Conservation (phyloP, 1,139 yeast species). For the Yamadazyma taylorii region DNA sequence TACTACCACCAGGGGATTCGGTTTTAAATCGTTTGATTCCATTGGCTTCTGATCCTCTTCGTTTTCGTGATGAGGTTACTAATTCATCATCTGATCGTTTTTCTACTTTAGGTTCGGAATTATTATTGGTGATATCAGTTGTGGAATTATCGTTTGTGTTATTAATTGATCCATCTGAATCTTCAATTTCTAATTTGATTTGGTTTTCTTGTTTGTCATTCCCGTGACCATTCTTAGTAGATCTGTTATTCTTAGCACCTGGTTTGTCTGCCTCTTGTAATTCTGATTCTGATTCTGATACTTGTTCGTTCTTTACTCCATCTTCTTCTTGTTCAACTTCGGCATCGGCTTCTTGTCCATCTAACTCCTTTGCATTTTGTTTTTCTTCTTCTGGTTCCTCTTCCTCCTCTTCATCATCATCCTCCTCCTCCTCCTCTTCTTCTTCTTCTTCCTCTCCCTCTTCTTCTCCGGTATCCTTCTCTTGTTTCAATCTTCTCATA, state of each 20-base stretch:
- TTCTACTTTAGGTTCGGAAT: slow-evolving; percentile 8
- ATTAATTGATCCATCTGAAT: slow-evolving; percentile 1
- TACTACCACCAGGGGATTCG: slow-evolving; percentile 14
- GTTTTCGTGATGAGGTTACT: slow-evolving; percentile 10
- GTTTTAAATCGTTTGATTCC: slow-evolving; percentile 15
- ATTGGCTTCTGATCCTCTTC: slow-evolving; percentile 6
- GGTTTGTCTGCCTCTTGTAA: no score
- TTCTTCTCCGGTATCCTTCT: slow-evolving; percentile 18
- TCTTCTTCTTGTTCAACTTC: slow-evolving; percentile 13
- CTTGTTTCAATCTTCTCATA: slow-evolving; percentile 30
- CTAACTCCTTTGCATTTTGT: slow-evolving; percentile 16
- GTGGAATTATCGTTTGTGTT: slow-evolving; percentile 2
- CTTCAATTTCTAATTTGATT: slow-evolving; percentile 3
- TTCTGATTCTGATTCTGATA: not conserved
- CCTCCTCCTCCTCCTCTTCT: slow-evolving; percentile 29
- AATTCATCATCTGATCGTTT: slow-evolving; percentile 18
- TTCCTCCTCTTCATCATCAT: slow-evolving; percentile 25
- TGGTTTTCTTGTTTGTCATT: slow-evolving; percentile 4
- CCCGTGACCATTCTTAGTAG: slow-evolving; percentile 2
- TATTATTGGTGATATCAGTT: slow-evolving; percentile 4
- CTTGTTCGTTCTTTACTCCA: slow-evolving; percentile 13
- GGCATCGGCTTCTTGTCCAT: slow-evolving; percentile 15
- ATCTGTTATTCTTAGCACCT: slow-evolving; percentile 3
- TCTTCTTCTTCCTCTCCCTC: slow-evolving; percentile 32
- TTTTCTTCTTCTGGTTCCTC: slow-evolving; percentile 19